Percentiles rank a stretch among this genome's conserved stretches.
These are phyloP conservation scores for Epichloe gansuensis DNA, from an alignment of 2,329 filamentous ascomycete genomes.

Conservation along the genomic window DNA sequence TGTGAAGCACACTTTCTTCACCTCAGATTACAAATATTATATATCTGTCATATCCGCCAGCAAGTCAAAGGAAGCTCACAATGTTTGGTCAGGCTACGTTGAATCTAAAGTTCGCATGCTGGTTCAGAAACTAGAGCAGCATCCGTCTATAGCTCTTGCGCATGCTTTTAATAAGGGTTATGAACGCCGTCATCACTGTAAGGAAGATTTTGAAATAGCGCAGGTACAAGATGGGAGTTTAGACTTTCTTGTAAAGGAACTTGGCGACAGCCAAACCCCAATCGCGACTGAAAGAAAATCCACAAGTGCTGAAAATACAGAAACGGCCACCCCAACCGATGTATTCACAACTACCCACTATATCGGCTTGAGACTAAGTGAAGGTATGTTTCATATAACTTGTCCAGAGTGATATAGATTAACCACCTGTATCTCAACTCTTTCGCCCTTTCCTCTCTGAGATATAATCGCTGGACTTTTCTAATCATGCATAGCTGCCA, in stretches of 20 bases:
- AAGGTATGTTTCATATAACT: slow-evolving; percentile 41
- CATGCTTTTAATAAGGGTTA: slow-evolving; percentile 91
- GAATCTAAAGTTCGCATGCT: slow-evolving; percentile 86
- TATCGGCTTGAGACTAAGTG: slow-evolving; percentile 69
- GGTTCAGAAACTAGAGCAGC: slow-evolving; percentile 69
- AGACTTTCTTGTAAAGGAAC: slow-evolving; percentile 29
- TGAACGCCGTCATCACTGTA: slow-evolving; percentile 65
- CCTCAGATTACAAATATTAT: slow-evolving; percentile 87
- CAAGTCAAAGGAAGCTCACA: slow-evolving; percentile 70
- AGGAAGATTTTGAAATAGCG: slow-evolving; percentile 34
- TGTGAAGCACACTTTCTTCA: slow-evolving; percentile 85
- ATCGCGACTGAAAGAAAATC: slow-evolving; percentile 11
- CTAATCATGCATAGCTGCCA: slow-evolving; percentile 36
- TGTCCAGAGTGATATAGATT: background rate
- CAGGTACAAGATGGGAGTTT: slow-evolving; percentile 43
- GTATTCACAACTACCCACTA: slow-evolving; percentile 91
- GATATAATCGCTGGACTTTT: background rate
- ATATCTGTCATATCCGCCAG: slow-evolving; percentile 76
- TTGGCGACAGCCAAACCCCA: slow-evolving; percentile 14
- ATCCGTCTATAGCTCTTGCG: slow-evolving; percentile 66
- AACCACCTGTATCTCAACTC: background rate
- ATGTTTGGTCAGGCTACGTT: slow-evolving; percentile 80
- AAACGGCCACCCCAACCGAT: slow-evolving; percentile 18
- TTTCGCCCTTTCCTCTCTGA: background rate
- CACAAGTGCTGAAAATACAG: slow-evolving; percentile 32